A percentile compares a stretch with the other conserved stretches of the same genome.
Conservation (phyloP, 139 green algal species). For the Chlamydomonas sphaeroides region DNA sequence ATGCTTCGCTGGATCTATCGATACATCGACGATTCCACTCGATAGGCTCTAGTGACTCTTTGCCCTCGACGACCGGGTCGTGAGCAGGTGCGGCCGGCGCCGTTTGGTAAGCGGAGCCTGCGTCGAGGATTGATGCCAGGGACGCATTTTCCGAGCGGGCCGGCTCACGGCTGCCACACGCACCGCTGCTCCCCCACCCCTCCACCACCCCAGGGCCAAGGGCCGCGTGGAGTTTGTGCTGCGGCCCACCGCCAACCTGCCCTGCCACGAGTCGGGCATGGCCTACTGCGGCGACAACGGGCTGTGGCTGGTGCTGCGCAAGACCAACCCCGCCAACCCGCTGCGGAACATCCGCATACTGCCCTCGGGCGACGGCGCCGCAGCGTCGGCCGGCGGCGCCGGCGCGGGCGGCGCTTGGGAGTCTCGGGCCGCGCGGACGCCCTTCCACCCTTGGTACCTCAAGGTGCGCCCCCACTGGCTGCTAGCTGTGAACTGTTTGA, state of each 20-base stretch:
- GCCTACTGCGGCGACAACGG: conserved; percentile 39
- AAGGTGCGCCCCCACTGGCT: no score
- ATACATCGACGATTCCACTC: no score
- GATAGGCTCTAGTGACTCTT: no score
- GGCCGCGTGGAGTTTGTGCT: conserved; percentile 38
- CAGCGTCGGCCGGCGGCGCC: conserved; percentile 5
- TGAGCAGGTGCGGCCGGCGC: no score
- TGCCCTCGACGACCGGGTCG: no score
- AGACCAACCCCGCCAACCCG: conserved; percentile 44
- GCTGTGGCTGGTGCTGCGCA: conserved; percentile 8
- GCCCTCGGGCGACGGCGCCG: neutral
- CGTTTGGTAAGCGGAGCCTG: no score
- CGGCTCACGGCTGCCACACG: no score
- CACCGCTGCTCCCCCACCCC: no score
- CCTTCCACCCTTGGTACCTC: conserved; percentile 55
- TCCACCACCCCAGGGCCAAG: neutral
- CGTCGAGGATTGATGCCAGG: no score
- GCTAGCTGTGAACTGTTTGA: no score
- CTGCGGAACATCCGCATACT: conserved; percentile 41
- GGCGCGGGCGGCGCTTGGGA: conserved; percentile 41
- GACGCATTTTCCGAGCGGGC: no score
- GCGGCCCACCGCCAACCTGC: conserved; percentile 39
- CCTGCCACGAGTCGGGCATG: conserved; percentile 23
- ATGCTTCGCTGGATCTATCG: no score
- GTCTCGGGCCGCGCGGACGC: neutral